Conservation (phyloP, 1,284 basidiomycete genomes). For the Boletellus sp. region DNA sequence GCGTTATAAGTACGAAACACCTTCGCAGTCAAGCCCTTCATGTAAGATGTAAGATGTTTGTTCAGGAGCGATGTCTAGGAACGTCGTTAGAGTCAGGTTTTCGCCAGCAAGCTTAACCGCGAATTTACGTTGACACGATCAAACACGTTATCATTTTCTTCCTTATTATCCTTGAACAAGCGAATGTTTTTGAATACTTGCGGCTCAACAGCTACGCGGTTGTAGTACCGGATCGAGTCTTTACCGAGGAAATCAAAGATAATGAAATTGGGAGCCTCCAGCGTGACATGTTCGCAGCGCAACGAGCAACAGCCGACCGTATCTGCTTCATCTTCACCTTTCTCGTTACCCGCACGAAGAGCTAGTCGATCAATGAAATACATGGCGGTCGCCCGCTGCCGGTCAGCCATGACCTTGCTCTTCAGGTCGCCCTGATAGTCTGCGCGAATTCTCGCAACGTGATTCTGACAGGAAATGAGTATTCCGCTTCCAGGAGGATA, state of each 20-base stretch:
- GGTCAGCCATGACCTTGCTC: conserved; percentile 87
- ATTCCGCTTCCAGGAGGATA: neutral
- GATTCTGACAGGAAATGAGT: conserved; percentile 50
- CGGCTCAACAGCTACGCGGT: conserved; percentile 80
- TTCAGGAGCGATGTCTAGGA: conserved; percentile 78
- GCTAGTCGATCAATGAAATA: conserved; percentile 96
- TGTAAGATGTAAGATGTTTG: conserved; percentile 86
- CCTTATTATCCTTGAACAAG: conserved; percentile 88
- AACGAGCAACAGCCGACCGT: conserved; percentile 97
- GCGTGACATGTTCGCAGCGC: conserved; percentile 90
- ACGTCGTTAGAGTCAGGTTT: conserved; percentile 10
- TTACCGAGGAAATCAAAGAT: conserved; percentile 97
- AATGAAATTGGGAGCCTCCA: conserved; percentile 81
- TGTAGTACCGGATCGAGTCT: conserved; percentile 95
- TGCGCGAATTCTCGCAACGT: conserved; percentile 85
- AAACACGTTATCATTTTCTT: conserved; percentile 86
- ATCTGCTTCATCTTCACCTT: conserved; percentile 96
- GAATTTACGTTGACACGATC: conserved; percentile 82
- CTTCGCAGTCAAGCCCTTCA: conserved; percentile 95
- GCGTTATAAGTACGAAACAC: conserved; percentile 99
- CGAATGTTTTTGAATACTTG: conserved; percentile 91
- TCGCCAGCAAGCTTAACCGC: conserved; percentile 1
- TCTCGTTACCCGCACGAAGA: conserved; percentile 96
- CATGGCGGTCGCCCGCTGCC: conserved; percentile 93
- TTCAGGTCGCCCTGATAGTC: conserved; percentile 85